phyloP scores from a whole-genome alignment of 2,329 filamentous ascomycete species.

The Aspergillus sp. region DNA sequence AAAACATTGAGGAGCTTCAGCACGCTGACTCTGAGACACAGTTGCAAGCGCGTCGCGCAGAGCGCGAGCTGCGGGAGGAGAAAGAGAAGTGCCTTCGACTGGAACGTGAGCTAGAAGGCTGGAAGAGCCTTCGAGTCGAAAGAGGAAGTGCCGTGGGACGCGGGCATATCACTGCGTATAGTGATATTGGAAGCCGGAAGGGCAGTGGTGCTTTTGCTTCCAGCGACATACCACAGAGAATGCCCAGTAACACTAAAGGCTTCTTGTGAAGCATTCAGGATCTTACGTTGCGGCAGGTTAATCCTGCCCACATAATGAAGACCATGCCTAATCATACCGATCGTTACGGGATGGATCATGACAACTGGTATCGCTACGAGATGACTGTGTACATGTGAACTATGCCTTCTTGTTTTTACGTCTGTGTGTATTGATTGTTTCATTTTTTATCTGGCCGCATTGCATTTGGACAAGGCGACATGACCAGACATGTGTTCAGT shows the following conservation, averaged over 20 bases:
- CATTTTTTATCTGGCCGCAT: not conserved
- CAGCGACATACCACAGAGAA: slow-evolving; percentile 61
- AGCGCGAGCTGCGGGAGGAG: slow-evolving; percentile 87
- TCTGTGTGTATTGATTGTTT: not conserved
- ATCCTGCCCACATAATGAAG: slow-evolving; percentile 12
- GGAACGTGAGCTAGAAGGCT: slow-evolving; percentile 84
- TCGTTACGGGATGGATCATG: slow-evolving; percentile 14
- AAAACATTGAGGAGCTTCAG: slow-evolving; percentile 91
- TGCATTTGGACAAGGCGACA: not conserved
- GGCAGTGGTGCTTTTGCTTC: slow-evolving; percentile 39
- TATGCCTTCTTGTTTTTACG: not conserved
- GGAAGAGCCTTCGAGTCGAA: slow-evolving; percentile 70
- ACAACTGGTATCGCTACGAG: slow-evolving; percentile 10
- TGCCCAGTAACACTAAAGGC: slow-evolving; percentile 75
- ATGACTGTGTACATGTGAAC: slow-evolving; percentile 1
- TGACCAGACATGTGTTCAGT: not conserved
- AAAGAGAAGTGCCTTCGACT: slow-evolving; percentile 75
- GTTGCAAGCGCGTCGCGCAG: slow-evolving; percentile 77
- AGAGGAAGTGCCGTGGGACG: slow-evolving; percentile 43
- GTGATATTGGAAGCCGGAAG: slow-evolving; percentile 40
- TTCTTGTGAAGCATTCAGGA: slow-evolving; percentile 55
- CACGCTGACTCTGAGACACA: slow-evolving; percentile 79
- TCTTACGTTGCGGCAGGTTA: slow-evolving; percentile 14
- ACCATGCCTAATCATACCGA: slow-evolving; percentile 6
- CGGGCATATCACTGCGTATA: slow-evolving; percentile 31